A percentile compares a stretch with the other conserved stretches of the same genome.
These are phyloP conservation scores for Hypsizygus marmoreus DNA, from an alignment of 768 basidiomycete species.

Conservation along the genomic window DNA sequence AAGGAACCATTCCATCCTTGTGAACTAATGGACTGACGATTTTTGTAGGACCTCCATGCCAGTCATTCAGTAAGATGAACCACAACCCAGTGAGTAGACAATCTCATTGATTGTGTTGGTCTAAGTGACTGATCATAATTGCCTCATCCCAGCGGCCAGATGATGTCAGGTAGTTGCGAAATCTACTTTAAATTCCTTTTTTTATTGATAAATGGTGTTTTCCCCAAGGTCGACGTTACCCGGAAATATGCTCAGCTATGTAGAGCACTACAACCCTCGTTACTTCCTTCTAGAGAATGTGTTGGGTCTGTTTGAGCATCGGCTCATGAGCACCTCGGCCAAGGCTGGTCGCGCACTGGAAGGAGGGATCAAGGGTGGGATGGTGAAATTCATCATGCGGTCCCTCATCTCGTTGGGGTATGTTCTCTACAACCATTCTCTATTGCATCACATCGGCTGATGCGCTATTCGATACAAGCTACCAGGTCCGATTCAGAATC, in stretches of 20 bases:
- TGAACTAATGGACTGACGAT: background rate
- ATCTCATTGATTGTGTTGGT: background rate
- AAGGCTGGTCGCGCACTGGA: conserved; percentile 28
- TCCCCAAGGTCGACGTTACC: conserved; percentile 56
- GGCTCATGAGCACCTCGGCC: conserved; percentile 39
- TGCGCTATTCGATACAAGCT: conserved; percentile 34
- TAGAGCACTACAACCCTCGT: conserved; percentile 61
- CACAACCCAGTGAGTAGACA: conserved; percentile 49
- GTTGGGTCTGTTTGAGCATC: conserved; percentile 54
- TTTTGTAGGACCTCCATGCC: conserved; percentile 69
- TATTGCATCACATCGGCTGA: background rate
- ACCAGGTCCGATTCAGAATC: conserved; percentile 66
- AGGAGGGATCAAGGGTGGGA: conserved; percentile 51
- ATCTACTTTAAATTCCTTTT: background rate
- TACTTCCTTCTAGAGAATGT: conserved; percentile 80
- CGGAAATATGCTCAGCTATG: conserved; percentile 70
- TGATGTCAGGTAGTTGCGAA: conserved; percentile 52
- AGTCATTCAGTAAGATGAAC: conserved; percentile 69
- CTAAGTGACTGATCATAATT: background rate
- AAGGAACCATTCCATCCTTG: conserved; percentile 20
- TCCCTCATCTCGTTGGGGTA: conserved; percentile 66
- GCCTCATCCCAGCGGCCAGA: conserved; percentile 45
- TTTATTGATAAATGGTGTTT: conserved; percentile 6
- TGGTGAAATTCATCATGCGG: conserved; percentile 67
- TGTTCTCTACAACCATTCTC: conserved; percentile 16